A percentile compares a stretch with the other conserved stretches of the same genome.
These are phyloP conservation scores for Rachicladosporium sp. DNA, from an alignment of 2,329 filamentous ascomycete genomes.

Conservation along the genomic window DNA sequence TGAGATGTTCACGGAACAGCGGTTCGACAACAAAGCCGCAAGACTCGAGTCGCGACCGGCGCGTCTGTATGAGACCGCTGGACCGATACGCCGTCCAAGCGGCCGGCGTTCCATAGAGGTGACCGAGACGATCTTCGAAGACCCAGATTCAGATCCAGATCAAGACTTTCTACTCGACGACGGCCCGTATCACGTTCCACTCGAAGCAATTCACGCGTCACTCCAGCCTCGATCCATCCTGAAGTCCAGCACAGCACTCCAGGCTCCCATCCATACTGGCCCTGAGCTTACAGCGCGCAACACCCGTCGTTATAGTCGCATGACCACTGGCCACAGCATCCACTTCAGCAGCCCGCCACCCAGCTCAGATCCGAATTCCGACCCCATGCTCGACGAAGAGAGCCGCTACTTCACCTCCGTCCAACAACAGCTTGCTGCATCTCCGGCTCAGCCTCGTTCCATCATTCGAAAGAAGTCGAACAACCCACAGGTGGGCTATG, in stretches of 20 bases:
- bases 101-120: constrained; percentile 13
- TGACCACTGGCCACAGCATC: not conserved
- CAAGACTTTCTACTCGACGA: constrained; percentile 2
- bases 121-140: constrained; percentile 13
- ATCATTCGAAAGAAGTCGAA: constrained; percentile 3
- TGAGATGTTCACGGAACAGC: not conserved
- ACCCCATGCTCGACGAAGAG: constrained; percentile 6
- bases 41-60: not conserved
- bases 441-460: not conserved
- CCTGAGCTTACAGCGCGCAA: constrained; percentile 15
- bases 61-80: not conserved
- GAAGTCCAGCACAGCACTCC: constrained; percentile 8
- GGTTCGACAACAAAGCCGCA: not conserved
- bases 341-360: not conserved
- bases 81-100: not conserved
- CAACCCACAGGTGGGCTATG: not conserved
- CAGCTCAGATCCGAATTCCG: too few species aligned
- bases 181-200: not conserved
- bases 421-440: constrained; percentile 2
- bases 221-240: constrained; percentile 14
- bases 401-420: constrained; percentile 16
- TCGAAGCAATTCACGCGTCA: not conserved
- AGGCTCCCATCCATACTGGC: constrained; percentile 5
- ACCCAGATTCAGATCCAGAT: constrained; percentile 1
- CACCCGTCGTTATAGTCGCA: constrained; percentile 17